Percentiles rank a stretch among this genome's conserved stretches.
Evolutionary conservation across 1,284 basidiomycete genomes (phyloP).

Genomic region (Athelia psychrophila): DNA sequence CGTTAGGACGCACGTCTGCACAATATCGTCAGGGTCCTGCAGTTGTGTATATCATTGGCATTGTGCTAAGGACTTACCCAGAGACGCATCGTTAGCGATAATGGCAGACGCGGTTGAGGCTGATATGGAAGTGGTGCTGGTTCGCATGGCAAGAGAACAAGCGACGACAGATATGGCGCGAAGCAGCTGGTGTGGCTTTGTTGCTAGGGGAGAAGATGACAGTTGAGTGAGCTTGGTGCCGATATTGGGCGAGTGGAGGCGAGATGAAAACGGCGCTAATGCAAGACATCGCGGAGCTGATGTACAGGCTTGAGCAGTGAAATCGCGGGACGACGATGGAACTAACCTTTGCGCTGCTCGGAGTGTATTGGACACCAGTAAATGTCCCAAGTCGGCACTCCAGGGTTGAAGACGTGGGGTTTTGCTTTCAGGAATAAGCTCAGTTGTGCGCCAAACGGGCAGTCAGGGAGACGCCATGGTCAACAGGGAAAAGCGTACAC

Average conservation of each 20-base stretch:
- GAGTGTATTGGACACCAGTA: conserved; percentile 87
- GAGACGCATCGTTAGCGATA: too few relatives aligned
- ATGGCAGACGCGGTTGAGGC: too few relatives aligned
- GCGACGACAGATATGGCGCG: too few relatives aligned
- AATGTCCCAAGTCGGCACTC: conserved; percentile 81
- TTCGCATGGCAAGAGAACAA: too few relatives aligned
- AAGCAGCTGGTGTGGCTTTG: too few relatives aligned
- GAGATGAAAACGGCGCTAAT: conserved; percentile 71
- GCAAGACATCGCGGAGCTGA: conserved; percentile 75
- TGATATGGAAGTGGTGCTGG: too few relatives aligned
- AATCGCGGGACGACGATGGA: too few relatives aligned
- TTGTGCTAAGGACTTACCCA: too few relatives aligned
- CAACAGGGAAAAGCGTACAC: conserved; percentile 34
- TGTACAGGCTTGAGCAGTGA: conserved; percentile 51
- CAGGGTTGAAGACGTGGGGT: conserved; percentile 75
- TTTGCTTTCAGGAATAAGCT: conserved; percentile 47
- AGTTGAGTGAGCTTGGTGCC: conserved; percentile 53
- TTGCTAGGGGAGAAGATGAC: too few relatives aligned
- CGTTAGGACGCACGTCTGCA: too few relatives aligned
- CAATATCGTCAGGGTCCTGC: too few relatives aligned
- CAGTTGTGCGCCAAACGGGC: conserved; percentile 29
- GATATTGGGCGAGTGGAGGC: conserved; percentile 54
- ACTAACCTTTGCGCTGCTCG: conserved; percentile 53
- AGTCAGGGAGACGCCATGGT: not conserved
- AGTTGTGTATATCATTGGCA: too few relatives aligned